A percentile compares a stretch with the other conserved stretches of the same genome.
These are phyloP conservation scores for Pouteria campechiana DNA, from an alignment of 179 eudicot genomes.

Conservation along the genomic window DNA sequence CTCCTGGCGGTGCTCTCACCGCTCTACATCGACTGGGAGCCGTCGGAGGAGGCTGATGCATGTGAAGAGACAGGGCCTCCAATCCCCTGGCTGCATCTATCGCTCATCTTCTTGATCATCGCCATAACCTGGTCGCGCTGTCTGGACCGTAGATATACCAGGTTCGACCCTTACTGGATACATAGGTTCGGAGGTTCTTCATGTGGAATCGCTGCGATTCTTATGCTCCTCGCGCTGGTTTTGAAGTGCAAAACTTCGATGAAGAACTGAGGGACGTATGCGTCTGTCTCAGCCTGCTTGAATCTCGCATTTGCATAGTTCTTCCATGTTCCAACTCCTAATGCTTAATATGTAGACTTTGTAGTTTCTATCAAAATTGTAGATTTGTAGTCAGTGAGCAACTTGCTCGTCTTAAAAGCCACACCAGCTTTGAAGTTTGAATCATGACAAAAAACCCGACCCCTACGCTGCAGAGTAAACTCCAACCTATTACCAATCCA, in stretches of 20 bases:
- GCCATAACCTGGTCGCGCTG: conserved; percentile 38
- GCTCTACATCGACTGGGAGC: conserved; percentile 43
- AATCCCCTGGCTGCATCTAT: conserved; percentile 32
- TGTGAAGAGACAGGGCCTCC: conserved; percentile 33
- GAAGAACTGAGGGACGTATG: too few species aligned
- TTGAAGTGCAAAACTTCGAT: conserved; percentile 41
- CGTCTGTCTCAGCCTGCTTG: too few species aligned
- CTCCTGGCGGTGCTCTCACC: conserved; percentile 64
- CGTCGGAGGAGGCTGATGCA: conserved; percentile 19
- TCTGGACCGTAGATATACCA: conserved; percentile 31
- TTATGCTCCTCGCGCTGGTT: conserved; percentile 45
- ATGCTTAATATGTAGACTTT: too few species aligned
- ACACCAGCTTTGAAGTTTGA: too few species aligned
- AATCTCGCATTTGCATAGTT: too few species aligned
- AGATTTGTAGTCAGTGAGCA: too few species aligned
- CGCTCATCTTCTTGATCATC: conserved; percentile 35
- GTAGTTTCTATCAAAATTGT: too few species aligned
- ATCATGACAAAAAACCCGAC: too few species aligned
- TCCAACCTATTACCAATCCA: too few species aligned
- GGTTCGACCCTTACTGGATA: conserved; percentile 67
- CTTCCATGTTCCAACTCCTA: too few species aligned
- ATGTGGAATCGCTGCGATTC: conserved; percentile 41
- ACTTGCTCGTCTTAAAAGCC: too few species aligned
- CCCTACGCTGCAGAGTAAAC: too few species aligned
- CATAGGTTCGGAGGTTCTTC: conserved; percentile 67